Conservation (phyloP, 495 filamentous ascomycete species). For the Umbilicaria muhlenbergii region DNA sequence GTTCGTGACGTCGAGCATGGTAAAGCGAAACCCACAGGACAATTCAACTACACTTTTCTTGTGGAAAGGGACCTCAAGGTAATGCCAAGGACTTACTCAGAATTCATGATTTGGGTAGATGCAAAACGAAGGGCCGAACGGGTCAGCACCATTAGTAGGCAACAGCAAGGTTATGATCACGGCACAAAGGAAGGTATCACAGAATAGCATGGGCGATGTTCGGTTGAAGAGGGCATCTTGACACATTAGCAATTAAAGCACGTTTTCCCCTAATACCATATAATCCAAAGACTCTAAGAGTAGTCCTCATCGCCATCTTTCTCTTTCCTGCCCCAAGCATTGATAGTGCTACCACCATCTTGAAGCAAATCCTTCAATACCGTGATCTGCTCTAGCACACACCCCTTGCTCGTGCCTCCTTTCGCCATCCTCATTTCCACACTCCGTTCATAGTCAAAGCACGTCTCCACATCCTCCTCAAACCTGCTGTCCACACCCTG, state of each 20-base stretch:
- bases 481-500: constrained; percentile 62
- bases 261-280: neutral
- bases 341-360: neutral
- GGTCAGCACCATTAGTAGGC: constrained; percentile 16
- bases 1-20: constrained; percentile 69
- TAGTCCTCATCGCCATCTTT: neutral
- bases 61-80: constrained; percentile 59
- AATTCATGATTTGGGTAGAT: constrained; percentile 72
- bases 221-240: neutral
- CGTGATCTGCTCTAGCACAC: constrained; percentile 65
- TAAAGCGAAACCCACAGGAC: constrained; percentile 56
- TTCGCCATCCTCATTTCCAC: constrained; percentile 72
- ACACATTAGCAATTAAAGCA: neutral
- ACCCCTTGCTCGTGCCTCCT: constrained; percentile 64
- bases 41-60: constrained; percentile 76
- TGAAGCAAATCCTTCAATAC: constrained; percentile 35
- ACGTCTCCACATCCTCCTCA: constrained; percentile 52
- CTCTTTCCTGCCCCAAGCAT: neutral
- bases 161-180: neutral
- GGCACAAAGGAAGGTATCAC: neutral
- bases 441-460: constrained; percentile 73
- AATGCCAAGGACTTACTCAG: constrained; percentile 57
- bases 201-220: neutral
- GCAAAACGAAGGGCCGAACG: constrained; percentile 43
- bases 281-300: neutral